Evolutionary conservation across 1,284 basidiomycete species (phyloP).

Genomic region (Porphyrellus sp.): DNA sequence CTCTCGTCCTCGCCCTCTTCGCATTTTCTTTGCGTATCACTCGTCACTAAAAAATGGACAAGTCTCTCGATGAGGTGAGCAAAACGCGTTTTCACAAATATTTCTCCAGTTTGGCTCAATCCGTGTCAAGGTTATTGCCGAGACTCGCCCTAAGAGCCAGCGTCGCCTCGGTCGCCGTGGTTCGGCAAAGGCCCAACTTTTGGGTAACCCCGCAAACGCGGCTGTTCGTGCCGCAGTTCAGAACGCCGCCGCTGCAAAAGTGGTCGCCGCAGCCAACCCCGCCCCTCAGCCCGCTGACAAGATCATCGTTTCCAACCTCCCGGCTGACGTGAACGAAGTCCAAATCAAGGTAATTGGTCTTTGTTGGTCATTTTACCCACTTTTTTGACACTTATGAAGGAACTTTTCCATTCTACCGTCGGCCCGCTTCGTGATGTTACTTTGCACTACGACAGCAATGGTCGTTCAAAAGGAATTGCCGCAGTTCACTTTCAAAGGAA

Average conservation of each 20-base stretch:
- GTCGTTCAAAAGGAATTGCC: slow-evolving; percentile 88
- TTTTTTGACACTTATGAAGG: slow-evolving; percentile 47
- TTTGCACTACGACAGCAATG: slow-evolving; percentile 82
- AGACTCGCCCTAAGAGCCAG: slow-evolving; percentile 51
- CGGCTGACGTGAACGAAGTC: slow-evolving; percentile 89
- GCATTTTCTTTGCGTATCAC: neutral
- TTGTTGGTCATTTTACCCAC: neutral
- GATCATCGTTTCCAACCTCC: slow-evolving; percentile 96
- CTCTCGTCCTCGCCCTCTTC: neutral
- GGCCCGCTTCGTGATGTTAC: slow-evolving; percentile 83
- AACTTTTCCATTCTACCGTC: slow-evolving; percentile 89
- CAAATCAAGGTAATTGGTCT: slow-evolving; percentile 80
- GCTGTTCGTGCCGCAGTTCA: slow-evolving; percentile 50
- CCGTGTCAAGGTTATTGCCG: slow-evolving; percentile 62
- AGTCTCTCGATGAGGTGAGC: slow-evolving; percentile 85
- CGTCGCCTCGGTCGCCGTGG: slow-evolving; percentile 50
- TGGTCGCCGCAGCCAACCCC: slow-evolving; percentile 36
- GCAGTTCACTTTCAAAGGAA: slow-evolving; percentile 84
- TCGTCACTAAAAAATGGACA: slow-evolving; percentile 62
- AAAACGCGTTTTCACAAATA: slow-evolving; percentile 1
- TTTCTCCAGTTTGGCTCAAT: slow-evolving; percentile 21
- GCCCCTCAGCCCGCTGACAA: slow-evolving; percentile 64
- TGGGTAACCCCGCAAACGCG: slow-evolving; percentile 52
- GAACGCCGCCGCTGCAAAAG: slow-evolving; percentile 40
- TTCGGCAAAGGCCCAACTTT: slow-evolving; percentile 47